Evolutionary conservation across 2,329 filamentous ascomycete genomes (phyloP), one percentile per base, ranked within the genome.

Genomic region (Neocatenulostroma microsporum): DNA sequence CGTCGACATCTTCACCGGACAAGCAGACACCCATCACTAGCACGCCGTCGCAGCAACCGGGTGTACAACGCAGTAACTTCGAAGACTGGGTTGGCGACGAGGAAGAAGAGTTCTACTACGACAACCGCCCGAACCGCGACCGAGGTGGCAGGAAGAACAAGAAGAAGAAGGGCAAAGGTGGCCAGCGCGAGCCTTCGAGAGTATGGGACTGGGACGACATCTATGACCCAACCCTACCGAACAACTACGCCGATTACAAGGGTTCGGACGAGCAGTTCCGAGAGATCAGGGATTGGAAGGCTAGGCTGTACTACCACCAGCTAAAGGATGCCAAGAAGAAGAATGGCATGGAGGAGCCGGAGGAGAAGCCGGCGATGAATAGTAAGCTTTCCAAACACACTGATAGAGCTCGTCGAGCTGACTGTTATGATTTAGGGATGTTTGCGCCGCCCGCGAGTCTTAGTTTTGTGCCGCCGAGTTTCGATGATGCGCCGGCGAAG

Each of bases 61-160:
- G 25, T 24, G 9, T 34, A 5, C 60, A 66, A 33, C 63, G 67
- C 17, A 67, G 68, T 8, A 61, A 69, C 5, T 88, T 93, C 28
- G 83, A 84, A 26, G 85, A 94, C 61, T 94, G 87, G 83, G 76
- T 76, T 2, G 79, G 76, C 32, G 82, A 86, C n/a, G 85, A 94
- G 48, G 84, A 94, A 38, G 86, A 86, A 38, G 86, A 86, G 19
- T 73, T 48, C 26, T 45, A 48, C 20, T 41, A 40, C 27, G 38
- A 47, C 32, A 69, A 68, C 29, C 67, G 62, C 14, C 74, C 82
- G 53, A 83, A 84, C 62, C 74, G 78, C 38, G 77, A 83, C 55
- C 78, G 84, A 33, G 84, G 84, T 38, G 83, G 84, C 11, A 78
- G 84, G 41, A 80, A 82, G 62, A 84, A 84, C 69, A 81, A 80